phyloP scores from a whole-genome alignment of 2,329 filamentous ascomycete genomes.

The Dactylonectria macrodidyma region DNA sequence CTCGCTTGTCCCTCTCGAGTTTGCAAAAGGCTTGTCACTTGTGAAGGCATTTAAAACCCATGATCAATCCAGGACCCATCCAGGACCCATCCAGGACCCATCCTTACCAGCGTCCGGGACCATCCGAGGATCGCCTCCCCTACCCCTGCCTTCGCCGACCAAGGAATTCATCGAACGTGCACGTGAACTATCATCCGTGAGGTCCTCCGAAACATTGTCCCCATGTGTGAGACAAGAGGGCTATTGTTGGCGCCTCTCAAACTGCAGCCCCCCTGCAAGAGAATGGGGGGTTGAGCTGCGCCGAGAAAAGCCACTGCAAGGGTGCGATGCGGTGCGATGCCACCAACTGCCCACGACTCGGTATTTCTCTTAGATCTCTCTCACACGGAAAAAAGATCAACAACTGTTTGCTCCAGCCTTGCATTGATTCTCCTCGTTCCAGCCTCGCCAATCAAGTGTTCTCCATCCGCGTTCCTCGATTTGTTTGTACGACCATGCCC shows the following conservation, averaged over 20 bases:
- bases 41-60: neutral
- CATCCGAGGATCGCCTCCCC: too few relatives aligned
- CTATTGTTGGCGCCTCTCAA: neutral
- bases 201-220: too few relatives aligned
- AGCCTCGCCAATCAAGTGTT: neutral
- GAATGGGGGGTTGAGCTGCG: neutral
- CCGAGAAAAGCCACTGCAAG: neutral
- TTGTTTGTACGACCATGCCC: conserved; percentile 24
- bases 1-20: neutral
- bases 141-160: too few relatives aligned
- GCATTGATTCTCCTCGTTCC: neutral
- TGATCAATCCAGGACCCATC: neutral
- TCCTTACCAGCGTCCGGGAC: too few relatives aligned
- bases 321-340: neutral
- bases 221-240: too few relatives aligned
- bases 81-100: too few relatives aligned
- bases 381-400: too few relatives aligned
- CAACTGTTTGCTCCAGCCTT: too few relatives aligned
- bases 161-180: too few relatives aligned
- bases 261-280: neutral
- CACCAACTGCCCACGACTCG: neutral
- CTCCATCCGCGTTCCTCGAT: neutral
- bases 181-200: too few relatives aligned
- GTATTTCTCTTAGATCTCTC: neutral
- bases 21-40: neutral